Conservation (phyloP, 2,329 filamentous ascomycete genomes). For the Colletotrichum lentis region DNA sequence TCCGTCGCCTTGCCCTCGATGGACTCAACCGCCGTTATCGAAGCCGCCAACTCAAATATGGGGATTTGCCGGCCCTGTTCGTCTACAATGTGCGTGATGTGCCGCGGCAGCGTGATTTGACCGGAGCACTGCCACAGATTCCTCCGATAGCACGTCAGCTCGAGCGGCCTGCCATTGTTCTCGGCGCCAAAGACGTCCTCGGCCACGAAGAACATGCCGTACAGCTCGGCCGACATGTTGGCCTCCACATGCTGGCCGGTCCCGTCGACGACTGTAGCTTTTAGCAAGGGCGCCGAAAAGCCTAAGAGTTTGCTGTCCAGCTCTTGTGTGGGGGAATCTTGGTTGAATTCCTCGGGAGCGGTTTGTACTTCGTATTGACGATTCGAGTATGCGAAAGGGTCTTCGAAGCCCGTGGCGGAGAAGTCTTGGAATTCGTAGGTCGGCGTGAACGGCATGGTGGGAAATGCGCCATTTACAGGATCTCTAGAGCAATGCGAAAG, state of each 20-base stretch:
- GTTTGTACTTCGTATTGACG: conserved; percentile 57
- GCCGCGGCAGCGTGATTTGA: conserved; percentile 78
- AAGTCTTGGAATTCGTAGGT: conserved; percentile 69
- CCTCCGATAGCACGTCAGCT: conserved; percentile 92
- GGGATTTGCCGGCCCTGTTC: conserved; percentile 83
- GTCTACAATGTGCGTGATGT: conserved; percentile 71
- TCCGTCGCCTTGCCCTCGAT: conserved; percentile 92
- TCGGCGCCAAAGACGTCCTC: conserved; percentile 78
- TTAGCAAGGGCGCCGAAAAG: conserved; percentile 71
- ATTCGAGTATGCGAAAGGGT: conserved; percentile 68
- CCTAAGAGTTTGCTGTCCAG: conserved; percentile 77
- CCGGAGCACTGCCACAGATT: conserved; percentile 97
- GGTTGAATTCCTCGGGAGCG: conserved; percentile 53
- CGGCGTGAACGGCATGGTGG: conserved; percentile 62
- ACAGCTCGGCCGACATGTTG: conserved; percentile 76
- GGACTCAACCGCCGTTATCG: conserved; percentile 86
- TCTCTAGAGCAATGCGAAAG: conserved; percentile 45
- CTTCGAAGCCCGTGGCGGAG: conserved; percentile 68
- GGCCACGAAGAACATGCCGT: conserved; percentile 89
- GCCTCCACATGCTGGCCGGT: conserved; percentile 66
- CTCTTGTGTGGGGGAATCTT: conserved; percentile 62
- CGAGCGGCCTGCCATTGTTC: conserved; percentile 67
- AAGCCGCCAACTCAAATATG: conserved; percentile 79
- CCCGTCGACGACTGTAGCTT: conserved; percentile 71
- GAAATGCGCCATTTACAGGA: conserved; percentile 53